Base-by-base conservation (phyloP, 805 yeast genomes). In the Schwanniomyces sp. region DNA sequence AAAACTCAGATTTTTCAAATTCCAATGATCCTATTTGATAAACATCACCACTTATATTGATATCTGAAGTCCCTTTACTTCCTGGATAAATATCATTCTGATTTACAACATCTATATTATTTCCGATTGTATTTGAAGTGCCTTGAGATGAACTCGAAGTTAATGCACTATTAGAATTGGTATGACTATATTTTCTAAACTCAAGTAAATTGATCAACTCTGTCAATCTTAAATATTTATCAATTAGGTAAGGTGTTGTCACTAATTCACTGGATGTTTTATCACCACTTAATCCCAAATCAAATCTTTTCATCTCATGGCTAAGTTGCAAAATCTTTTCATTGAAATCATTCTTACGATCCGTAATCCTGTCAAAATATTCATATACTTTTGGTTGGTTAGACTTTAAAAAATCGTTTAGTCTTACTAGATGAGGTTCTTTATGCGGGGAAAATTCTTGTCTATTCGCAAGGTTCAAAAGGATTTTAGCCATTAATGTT, bases 381-480 rank as follows among this genome's bases (percentile, higher is more conserved):
- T 81, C 82, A n/a, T 74, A 57, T 7, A 91, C 67, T 54, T 88
- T 88, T 0, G 55, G 66, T 44, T 75, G 75, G 56, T 86, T 84
- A 12, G 69, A 72, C 2, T 74, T 70, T 17, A 92, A 74, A 55
- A 92, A 91, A 1, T 58, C 58, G 63, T 94, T 92, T 81, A 92
- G 76, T 29, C 69, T 72, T 16, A 79, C 72, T 66, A 92, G 71
- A 74, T 85, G 89, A 0, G 94, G 90, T 58, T 92, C 98, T 58
- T 91, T 92, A 41, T 84, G 82, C 7, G 88, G 86, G n/a, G 69
- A 69, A 64, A 94, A 90, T 41, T 67, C 66, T 18, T 85, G 81
- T 41, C 96, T 68, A 53, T 86, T 92, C 2, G 96, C 89, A 50
- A 92, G 76, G 26, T 87, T 86, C 64, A 91, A 77, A 29, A 92